phyloP scores from a whole-genome alignment of 1,284 basidiomycete genomes.

The Paramarasmius palmivorus region DNA sequence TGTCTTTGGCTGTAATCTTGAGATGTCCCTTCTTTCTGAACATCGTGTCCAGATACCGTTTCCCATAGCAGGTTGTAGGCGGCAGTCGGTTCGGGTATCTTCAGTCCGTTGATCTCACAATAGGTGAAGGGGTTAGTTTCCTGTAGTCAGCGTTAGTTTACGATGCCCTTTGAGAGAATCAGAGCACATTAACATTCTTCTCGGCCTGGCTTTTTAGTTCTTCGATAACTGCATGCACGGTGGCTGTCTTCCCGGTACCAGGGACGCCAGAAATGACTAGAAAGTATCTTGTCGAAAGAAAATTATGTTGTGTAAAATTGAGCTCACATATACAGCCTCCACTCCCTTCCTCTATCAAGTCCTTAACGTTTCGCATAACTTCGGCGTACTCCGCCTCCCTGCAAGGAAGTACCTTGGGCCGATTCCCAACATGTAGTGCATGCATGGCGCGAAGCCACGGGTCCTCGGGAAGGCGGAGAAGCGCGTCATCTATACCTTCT shows the following conservation, averaged over 20 bases:
- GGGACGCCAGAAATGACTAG: constrained; percentile 96
- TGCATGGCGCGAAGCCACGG: constrained; percentile 86
- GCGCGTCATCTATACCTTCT: constrained; percentile 32
- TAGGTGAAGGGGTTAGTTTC: constrained; percentile 94
- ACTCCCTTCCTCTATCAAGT: constrained; percentile 88
- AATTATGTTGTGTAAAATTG: constrained; percentile 4
- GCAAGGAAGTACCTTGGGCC: constrained; percentile 90
- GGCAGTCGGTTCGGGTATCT: constrained; percentile 85
- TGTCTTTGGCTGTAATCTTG: constrained; percentile 69
- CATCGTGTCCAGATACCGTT: constrained; percentile 76
- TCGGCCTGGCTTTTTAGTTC: constrained; percentile 88
- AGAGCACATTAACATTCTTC: constrained; percentile 54
- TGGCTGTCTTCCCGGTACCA: constrained; percentile 98
- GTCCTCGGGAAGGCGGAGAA: constrained; percentile 61
- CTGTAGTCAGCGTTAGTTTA: constrained; percentile 35
- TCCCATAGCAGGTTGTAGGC: constrained; percentile 93
- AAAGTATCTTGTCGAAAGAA: not conserved
- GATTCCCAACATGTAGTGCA: constrained; percentile 89
- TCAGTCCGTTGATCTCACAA: constrained; percentile 97
- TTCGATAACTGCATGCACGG: constrained; percentile 89
- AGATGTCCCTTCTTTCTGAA: constrained; percentile 60
- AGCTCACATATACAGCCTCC: constrained; percentile 92
- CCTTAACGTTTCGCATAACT: constrained; percentile 79
- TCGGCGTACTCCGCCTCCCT: constrained; percentile 85
- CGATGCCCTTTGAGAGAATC: not conserved